Percentiles rank a stretch among this genome's conserved stretches.
Conservation (phyloP, 2,329 filamentous ascomycete species). For the Neofusicoccum cordaticola region DNA sequence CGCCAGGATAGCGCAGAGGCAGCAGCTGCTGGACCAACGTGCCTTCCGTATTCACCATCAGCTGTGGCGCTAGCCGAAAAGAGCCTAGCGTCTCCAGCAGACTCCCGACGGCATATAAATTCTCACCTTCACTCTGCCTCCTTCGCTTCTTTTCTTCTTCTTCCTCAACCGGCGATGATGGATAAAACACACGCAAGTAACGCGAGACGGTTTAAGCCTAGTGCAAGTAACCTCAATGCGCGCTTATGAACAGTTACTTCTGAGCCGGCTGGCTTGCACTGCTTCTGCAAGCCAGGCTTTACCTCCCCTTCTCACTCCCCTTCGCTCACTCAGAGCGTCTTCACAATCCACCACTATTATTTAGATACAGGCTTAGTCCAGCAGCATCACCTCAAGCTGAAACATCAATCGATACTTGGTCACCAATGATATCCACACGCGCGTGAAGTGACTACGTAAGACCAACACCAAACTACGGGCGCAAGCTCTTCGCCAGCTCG, state of each 20-base stretch:
- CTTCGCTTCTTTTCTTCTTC: neutral
- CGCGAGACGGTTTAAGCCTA: neutral
- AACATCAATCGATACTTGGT: no score
- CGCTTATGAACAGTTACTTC: slow-evolving; percentile 4
- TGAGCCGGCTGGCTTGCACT: neutral
- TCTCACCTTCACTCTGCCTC: neutral
- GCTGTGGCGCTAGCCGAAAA: no score
- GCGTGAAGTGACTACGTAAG: no score
- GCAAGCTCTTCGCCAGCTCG: no score
- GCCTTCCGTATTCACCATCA: neutral
- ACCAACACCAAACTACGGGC: no score
- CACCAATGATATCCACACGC: no score
- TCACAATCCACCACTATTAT: neutral
- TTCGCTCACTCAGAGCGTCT: neutral
- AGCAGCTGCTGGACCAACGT: neutral
- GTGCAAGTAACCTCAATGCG: neutral
- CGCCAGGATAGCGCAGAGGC: no score
- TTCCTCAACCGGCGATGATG: neutral
- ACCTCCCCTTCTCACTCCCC: neutral
- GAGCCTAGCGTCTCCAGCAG: no score
- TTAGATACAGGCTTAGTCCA: no score
- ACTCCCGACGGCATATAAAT: neutral
- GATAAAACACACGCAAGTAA: neutral
- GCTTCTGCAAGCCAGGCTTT: neutral
- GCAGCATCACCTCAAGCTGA: no score